These are phyloP conservation scores for Pisolithus thermaeus DNA, from an alignment of 1,284 basidiomycete genomes.

Conservation along the genomic window DNA sequence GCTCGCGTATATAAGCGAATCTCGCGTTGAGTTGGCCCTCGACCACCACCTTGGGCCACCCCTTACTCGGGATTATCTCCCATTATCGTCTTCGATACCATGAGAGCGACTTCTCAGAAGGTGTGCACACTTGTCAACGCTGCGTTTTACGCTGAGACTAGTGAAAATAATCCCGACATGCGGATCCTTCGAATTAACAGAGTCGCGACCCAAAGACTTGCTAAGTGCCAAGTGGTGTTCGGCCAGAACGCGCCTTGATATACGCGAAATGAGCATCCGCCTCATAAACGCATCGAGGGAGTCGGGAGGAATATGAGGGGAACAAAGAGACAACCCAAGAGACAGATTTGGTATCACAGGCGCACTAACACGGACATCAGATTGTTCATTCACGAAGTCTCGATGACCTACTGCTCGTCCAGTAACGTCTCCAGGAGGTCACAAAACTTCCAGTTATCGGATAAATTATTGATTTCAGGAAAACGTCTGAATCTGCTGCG, in stretches of 20 bases:
- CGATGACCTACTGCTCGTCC: conserved; percentile 60
- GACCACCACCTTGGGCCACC: conserved; percentile 63
- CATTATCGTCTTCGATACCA: conserved; percentile 37
- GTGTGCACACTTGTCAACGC: conserved; percentile 62
- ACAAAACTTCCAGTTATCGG: conserved; percentile 80
- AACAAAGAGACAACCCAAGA: conserved; percentile 72
- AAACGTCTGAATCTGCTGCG: conserved; percentile 64
- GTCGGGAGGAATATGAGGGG: conserved; percentile 72
- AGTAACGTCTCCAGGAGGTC: conserved; percentile 61
- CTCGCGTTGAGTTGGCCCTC: conserved; percentile 70
- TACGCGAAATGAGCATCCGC: conserved; percentile 86
- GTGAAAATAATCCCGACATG: conserved; percentile 89
- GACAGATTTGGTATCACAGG: conserved; percentile 74
- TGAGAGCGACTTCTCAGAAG: conserved; percentile 52
- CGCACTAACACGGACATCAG: conserved; percentile 41
- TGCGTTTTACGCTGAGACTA: conserved; percentile 61
- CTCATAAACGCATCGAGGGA: conserved; percentile 84
- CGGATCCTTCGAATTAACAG: conserved; percentile 36
- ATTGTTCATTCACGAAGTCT: not conserved
- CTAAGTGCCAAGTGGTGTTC: conserved; percentile 88
- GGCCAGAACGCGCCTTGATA: conserved; percentile 83
- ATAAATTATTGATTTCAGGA: conserved; percentile 66
- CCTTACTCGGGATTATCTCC: conserved; percentile 22
- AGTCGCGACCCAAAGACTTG: conserved; percentile 42
- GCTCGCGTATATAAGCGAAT: conserved; percentile 86